Conservation (phyloP, 257 asterid genomes). For the Capsicum rhomboideum region DNA sequence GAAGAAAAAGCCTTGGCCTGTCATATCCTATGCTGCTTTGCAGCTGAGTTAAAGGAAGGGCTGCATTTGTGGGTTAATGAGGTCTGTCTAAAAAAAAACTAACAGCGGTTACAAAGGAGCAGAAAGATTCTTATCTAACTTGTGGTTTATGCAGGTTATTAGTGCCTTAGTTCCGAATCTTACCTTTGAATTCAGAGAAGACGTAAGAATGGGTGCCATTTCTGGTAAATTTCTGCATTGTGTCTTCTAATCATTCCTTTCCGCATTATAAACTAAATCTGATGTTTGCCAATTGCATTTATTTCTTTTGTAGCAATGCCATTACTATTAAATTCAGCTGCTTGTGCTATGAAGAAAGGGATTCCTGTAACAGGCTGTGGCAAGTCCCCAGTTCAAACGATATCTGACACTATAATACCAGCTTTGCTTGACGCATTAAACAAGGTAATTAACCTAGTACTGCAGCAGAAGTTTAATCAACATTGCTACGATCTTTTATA, state of each 20-base stretch:
- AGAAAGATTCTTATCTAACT: background rate
- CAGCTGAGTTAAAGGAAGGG: background rate
- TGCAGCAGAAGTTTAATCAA: background rate
- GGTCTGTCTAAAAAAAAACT: background rate
- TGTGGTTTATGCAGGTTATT: background rate
- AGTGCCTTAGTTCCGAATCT: background rate
- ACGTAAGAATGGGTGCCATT: background rate
- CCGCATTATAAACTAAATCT: background rate
- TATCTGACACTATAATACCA: background rate
- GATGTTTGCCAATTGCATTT: background rate
- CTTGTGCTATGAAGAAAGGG: background rate
- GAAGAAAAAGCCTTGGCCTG: background rate
- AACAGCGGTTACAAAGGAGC: background rate
- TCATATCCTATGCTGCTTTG: background rate
- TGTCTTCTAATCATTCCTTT: background rate
- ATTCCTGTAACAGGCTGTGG: background rate
- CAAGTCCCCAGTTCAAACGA: background rate
- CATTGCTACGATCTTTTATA: background rate
- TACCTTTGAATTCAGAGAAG: background rate
- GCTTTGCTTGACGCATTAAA: background rate
- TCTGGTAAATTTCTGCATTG: background rate
- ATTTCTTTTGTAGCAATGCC: background rate
- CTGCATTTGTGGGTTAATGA: background rate
- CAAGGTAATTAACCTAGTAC: background rate
- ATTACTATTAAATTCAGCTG: background rate